Percentiles rank a stretch among this genome's conserved stretches.
These are phyloP conservation scores for Eremochloa ophiuroides DNA, from an alignment of 176 grass and related monocot species.

Conservation along the genomic window DNA sequence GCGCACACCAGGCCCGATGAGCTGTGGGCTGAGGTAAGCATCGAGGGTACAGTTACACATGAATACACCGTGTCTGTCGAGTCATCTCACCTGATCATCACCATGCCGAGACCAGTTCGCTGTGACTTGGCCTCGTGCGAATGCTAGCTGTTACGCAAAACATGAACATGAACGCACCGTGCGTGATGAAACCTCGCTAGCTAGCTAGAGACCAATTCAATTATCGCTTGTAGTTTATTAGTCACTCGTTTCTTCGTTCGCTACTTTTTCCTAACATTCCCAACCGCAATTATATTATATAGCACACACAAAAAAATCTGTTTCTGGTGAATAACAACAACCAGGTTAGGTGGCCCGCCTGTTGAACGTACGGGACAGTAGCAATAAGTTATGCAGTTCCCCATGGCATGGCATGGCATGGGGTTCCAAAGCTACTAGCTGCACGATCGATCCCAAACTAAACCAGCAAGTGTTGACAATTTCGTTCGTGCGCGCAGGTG, in stretches of 20 bases:
- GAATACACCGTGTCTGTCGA: not conserved
- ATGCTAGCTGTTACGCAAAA: conserved; percentile 27
- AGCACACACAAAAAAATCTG: not conserved
- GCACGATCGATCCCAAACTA: not conserved
- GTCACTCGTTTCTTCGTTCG: not conserved
- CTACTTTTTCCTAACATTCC: not conserved
- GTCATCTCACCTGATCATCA: not conserved
- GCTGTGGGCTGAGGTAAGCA: conserved; percentile 77
- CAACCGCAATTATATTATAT: not conserved
- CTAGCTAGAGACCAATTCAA: conserved; percentile 31
- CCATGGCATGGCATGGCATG: conserved; percentile 19
- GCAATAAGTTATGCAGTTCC: conserved; percentile 23
- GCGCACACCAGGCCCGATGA: conserved; percentile 66
- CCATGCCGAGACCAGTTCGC: conserved; percentile 14
- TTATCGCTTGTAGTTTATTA: conserved; percentile 5
- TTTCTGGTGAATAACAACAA: conserved; percentile 38
- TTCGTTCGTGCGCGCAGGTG: conserved; percentile 42
- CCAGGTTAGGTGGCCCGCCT: conserved; percentile 33
- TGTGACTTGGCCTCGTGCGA: conserved; percentile 15
- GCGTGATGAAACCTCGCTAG: not conserved
- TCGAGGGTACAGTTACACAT: not conserved
- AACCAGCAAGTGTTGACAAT: not conserved
- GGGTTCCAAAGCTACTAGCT: not conserved
- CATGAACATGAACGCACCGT: not conserved
- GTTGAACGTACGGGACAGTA: conserved; percentile 20